Evolutionary conservation across 139 green algal species (phyloP), one percentile per base, ranked within the genome.

Genomic region (Ettlia oleoabundans): DNA sequence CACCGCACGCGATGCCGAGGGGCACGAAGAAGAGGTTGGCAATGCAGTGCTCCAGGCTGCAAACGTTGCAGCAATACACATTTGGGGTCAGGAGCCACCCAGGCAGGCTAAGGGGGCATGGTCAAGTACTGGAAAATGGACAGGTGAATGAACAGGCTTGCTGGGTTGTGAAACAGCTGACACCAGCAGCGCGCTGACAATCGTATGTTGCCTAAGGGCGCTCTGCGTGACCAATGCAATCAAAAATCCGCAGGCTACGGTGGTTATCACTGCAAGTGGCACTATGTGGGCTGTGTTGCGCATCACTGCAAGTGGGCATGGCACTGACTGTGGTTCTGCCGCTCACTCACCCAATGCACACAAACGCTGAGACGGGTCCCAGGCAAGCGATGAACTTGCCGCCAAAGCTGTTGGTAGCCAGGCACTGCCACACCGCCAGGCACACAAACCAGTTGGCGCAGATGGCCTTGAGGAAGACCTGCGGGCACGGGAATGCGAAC

Each of bases 391-490:
- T 82, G 65, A 94, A 84, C 91, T 98, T 98, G 84, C 93, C 95
- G 42, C 90, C 82, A 52, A 97, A 82, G 30, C 78, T 92, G 65
- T 86, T 87, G 62, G 94, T 84, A 19, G 90, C 84, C 40, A 86
- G 84, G 13, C 91, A 91, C 69, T 93, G 89, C 93, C 92, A 98
- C 26, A 98, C 91, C 2, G 94, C 96, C 53, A 95, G 78, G 85
- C 93, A 97, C 30, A 98, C 96, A 64, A 98, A 90, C 94, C 94
- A 98, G 91, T 98, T 98, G 89, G 88, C 91, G 68, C 95, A 52
- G 63, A 97, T 92, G 79, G 85, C 93, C 15, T 91, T 86, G 24
- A 92, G 37, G 65, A 96, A 91, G n/a, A 90, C 89, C 89, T 92
- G 86, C 71, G 84, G 13, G 28, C 43, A 21, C 19, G 33, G 13